Evolutionary conservation across 164 flowering plant genomes (phyloP).

Genomic region (Sedum album): DNA sequence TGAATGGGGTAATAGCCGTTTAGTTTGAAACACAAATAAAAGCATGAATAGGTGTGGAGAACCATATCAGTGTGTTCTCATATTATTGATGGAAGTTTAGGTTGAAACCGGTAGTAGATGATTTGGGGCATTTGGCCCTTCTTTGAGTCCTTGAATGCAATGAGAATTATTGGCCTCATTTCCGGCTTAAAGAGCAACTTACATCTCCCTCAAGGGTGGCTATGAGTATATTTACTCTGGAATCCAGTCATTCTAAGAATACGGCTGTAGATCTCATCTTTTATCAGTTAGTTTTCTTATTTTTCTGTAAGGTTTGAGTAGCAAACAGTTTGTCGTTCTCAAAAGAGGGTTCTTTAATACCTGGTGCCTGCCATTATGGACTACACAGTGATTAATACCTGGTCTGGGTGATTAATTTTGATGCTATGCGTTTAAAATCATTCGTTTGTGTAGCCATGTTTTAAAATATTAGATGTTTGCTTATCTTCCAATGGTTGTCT

Average conservation of each 20-base stretch:
- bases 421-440: not conserved
- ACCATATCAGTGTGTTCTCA: not conserved
- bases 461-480: not conserved
- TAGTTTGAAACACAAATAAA: no score
- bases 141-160: not conserved
- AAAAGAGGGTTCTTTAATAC: not conserved
- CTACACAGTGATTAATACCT: no score
- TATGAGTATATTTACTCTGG: not conserved
- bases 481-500: not conserved
- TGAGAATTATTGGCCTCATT: not conserved
- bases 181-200: not conserved
- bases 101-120: not conserved
- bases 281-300: not conserved
- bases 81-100: not conserved
- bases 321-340: not conserved
- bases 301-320: no score
- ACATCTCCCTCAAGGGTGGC: not conserved
- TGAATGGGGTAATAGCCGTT: no score
- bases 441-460: slow-evolving; percentile 6
- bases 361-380: not conserved
- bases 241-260: not conserved
- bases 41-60: not conserved
- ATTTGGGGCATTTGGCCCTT: no score
- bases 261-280: not conserved
- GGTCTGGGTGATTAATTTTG: not conserved